Base-by-base conservation (phyloP, 23 red algal genomes). In the Porphyridium purpureum region DNA sequence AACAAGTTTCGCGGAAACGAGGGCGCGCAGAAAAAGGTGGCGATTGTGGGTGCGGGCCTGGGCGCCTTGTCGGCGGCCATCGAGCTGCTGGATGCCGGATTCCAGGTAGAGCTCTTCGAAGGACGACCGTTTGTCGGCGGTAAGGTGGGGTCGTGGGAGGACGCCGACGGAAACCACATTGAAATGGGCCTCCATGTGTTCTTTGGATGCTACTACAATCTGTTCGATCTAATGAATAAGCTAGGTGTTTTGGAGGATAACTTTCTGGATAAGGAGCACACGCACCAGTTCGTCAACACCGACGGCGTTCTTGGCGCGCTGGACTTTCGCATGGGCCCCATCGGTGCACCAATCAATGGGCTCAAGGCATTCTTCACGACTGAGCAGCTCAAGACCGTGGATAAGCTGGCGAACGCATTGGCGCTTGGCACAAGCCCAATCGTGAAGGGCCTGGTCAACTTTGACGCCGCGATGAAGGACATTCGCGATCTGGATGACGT, bases 171-270 rank as follows among this genome's bases (percentile, higher is more conserved):
- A 4, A 93, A 93, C 50, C 86, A 93, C 33, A 93, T 93, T 15
- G 86, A 93, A 50, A 93, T 93, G 86, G 86, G 86, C 8, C 28
- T 93, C 34, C 86, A 93, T 24, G 86, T 93, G 5, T 93, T 93
- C 25, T 93, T 93, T 47, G 86, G 86, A 21, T 93, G 86, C 52
- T 93, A 93, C 49, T 93, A 93, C 41, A 83, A 93, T 50, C 33
- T 93, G 50, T 93, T 93, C 57, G 74, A 73, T 24, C 57, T 93
- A 17, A 93, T 93, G 86, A 64, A 57, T 19, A 82, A 93, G 23
- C 75, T 93, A 6, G 86, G 86, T 9, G 44, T 74, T 0, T 57
- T 93, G 8, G 70, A 93, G 21, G 24, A 17, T 7, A 48, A 76
- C 33, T 38, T 83, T 22, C 34, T 93, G 31, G 14, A 62, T 24